A percentile compares a stretch with the other conserved stretches of the same genome.
Conservation (phyloP, 2,329 filamentous ascomycete species). For the Fusarium robinianum region DNA sequence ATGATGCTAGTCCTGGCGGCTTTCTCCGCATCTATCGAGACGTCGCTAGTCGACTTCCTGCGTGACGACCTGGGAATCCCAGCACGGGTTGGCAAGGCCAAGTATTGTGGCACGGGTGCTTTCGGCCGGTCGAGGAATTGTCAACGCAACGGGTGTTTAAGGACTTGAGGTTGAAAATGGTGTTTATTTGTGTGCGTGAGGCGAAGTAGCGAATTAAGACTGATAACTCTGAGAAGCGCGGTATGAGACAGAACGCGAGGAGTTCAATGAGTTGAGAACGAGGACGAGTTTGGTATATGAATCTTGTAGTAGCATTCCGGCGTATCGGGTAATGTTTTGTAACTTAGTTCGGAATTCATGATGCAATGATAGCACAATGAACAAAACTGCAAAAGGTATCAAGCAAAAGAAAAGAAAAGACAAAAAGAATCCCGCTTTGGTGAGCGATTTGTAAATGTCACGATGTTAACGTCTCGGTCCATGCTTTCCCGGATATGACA, state of each 20-base stretch:
- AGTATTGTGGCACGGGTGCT: slow-evolving; percentile 30
- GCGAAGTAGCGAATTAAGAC: background rate
- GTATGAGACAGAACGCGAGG: slow-evolving; percentile 9
- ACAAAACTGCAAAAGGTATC: background rate
- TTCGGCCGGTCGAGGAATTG: slow-evolving; percentile 34
- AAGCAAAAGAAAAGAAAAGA: slow-evolving; percentile 2
- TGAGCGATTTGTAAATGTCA: no score
- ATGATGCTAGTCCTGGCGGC: slow-evolving; percentile 62
- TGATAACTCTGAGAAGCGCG: slow-evolving; percentile 1
- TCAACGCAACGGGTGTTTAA: slow-evolving; percentile 30
- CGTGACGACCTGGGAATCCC: slow-evolving; percentile 37
- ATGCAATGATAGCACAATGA: slow-evolving; percentile 16
- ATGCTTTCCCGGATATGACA: no score
- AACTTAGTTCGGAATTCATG: slow-evolving; percentile 12
- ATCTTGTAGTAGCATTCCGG: slow-evolving; percentile 1
- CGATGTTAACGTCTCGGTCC: no score
- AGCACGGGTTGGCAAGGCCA: slow-evolving; percentile 29
- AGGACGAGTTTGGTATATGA: background rate
- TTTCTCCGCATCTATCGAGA: slow-evolving; percentile 64
- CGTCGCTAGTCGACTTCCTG: slow-evolving; percentile 59
- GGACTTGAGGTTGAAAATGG: slow-evolving; percentile 15
- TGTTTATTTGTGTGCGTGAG: background rate
- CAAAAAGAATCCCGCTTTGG: background rate
- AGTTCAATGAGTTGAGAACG: no score
- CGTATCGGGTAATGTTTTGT: slow-evolving; percentile 5